phyloP scores from a whole-genome alignment of 2,329 filamentous ascomycete species.

The Leptographium galeiforme region DNA sequence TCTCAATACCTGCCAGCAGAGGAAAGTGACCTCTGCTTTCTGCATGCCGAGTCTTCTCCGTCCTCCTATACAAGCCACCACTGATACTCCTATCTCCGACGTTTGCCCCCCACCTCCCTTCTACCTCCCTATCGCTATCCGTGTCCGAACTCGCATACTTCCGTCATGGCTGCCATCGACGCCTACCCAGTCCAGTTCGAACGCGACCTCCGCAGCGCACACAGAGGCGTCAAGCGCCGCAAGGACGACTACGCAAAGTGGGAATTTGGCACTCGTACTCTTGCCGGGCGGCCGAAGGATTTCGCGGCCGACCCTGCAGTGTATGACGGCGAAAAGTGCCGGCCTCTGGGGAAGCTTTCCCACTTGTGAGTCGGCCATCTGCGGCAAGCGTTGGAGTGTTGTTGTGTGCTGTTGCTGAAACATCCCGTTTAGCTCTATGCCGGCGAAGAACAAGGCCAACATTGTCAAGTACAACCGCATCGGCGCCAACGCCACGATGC shows the following conservation, averaged over 20 bases:
- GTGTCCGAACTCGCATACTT: neutral
- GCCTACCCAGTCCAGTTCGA: constrained; percentile 16
- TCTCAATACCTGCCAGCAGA: neutral
- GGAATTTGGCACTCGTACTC: constrained; percentile 22
- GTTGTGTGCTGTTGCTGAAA: neutral
- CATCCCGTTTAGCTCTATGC: constrained; percentile 5
- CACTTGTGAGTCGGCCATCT: constrained; percentile 16
- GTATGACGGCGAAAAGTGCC: constrained; percentile 19
- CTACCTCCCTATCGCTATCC: neutral
- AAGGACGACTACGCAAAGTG: constrained; percentile 30
- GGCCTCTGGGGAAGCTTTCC: constrained; percentile 12
- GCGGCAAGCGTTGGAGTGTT: neutral
- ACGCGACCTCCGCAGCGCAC: constrained; percentile 30
- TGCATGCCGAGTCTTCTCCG: neutral
- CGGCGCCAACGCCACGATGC: constrained; percentile 11
- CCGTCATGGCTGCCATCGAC: constrained; percentile 7
- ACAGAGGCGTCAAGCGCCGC: constrained; percentile 28
- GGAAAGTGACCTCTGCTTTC: neutral
- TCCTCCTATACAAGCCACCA: neutral
- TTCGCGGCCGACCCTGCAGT: too few relatives aligned
- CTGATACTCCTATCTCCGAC: neutral
- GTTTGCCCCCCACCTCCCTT: too few relatives aligned
- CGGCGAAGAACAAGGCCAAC: constrained; percentile 15
- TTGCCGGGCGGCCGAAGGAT: constrained; percentile 18
- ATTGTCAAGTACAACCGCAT: constrained; percentile 22